Conservation (phyloP, 2,329 filamentous ascomycete genomes). For the Delphinella strobiligena region DNA sequence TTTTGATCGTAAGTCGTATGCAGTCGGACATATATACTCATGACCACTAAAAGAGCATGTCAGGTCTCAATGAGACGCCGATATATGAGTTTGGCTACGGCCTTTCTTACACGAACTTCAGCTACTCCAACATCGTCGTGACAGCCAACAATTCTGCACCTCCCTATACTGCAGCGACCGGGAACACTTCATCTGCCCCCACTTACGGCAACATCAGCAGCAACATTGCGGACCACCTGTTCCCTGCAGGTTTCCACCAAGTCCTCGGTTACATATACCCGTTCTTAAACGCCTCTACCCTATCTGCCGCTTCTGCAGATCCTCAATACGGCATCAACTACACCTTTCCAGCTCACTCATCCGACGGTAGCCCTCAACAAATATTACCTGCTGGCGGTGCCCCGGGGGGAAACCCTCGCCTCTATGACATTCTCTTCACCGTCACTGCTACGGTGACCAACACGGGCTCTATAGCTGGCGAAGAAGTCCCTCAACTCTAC, state of each 20-base stretch:
- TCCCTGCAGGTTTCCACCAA: slow-evolving; percentile 46
- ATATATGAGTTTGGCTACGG: slow-evolving; percentile 75
- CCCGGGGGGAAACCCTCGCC: slow-evolving; percentile 46
- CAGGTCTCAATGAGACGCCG: slow-evolving; percentile 43
- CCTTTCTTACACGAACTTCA: slow-evolving; percentile 68
- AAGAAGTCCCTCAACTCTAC: slow-evolving; percentile 66
- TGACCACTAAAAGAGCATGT: background rate
- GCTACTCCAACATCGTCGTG: slow-evolving; percentile 57
- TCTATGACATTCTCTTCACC: slow-evolving; percentile 59
- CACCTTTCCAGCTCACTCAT: slow-evolving; percentile 44
- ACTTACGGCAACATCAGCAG: slow-evolving; percentile 52
- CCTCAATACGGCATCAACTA: slow-evolving; percentile 51
- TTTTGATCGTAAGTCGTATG: slow-evolving; percentile 29
- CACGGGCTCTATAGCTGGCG: slow-evolving; percentile 51
- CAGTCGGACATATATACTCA: background rate
- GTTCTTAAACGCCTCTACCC: slow-evolving; percentile 53
- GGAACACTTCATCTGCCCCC: slow-evolving; percentile 51
- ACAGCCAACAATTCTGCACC: slow-evolving; percentile 29
- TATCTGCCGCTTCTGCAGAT: slow-evolving; percentile 45
- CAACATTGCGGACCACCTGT: slow-evolving; percentile 52
- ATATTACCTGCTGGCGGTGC: slow-evolving; percentile 48
- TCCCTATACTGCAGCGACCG: slow-evolving; percentile 48
- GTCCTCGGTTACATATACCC: slow-evolving; percentile 56
- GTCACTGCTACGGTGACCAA: slow-evolving; percentile 60
- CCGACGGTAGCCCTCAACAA: slow-evolving; percentile 47